Evolutionary conservation across 164 flowering plant genomes (phyloP), one percentile per base, ranked within the genome.

Genomic region (Nelumbo lutea): DNA sequence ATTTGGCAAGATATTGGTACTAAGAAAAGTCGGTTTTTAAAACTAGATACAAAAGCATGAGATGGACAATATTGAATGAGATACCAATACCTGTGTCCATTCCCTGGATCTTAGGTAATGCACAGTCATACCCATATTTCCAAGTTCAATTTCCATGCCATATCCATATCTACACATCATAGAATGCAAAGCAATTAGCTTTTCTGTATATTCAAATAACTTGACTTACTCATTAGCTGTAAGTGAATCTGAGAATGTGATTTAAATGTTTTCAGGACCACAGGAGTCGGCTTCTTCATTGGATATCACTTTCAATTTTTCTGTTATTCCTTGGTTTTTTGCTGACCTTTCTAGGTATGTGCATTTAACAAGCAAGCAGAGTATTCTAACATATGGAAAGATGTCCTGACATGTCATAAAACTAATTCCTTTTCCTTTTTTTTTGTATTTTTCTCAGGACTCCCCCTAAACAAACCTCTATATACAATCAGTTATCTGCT

Each of bases 381-480:
- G 2, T 58, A 8, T 9, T 51, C 15, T 2, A 5, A 45, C 52
- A 67, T 61, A 42, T 46, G 8, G 43, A 60, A 15, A 45, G 40
- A 6, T 59, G 13, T 45, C 42, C 48, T 59, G 27, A 59, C 52
- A 41, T 63, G 41, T 47, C 39, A 41, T 11, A 42, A 55, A 50
- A 70, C 61, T 73, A 45, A 70, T 65, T 65, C 47, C 14, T 3
- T 11, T 63, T 59, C 55, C 27, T 75, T 58, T 38, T 9, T 9
- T 67, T 74, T 5, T 72, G 27, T 27, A 27, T 65, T 58, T 27
- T 69, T 70, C 50, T 72, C 88, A 87, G 90, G 88, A 45, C 60
- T 87, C 43, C 91, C 91, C 42, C 53, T 86, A 42, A 86, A 89
- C 77, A 89, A 89, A 79, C 77, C 90, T 47, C 76, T 89, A 47